These are phyloP conservation scores for Boletus subparvulus DNA, from an alignment of 768 basidiomycete species.

Conservation along the genomic window DNA sequence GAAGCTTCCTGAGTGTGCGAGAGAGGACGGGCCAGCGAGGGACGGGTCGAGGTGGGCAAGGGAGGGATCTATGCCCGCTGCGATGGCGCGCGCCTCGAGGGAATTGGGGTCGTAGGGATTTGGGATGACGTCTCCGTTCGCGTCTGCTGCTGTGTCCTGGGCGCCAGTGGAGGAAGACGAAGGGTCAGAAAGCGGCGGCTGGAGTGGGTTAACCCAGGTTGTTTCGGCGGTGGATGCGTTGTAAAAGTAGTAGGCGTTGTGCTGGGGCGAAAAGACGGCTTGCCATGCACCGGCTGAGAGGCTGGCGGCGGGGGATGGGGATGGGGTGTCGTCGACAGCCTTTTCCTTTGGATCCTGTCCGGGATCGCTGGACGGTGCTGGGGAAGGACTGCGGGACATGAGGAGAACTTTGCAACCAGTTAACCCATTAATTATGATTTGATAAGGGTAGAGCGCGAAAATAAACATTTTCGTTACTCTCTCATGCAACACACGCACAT, in stretches of 20 bases:
- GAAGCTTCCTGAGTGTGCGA: conserved; percentile 42
- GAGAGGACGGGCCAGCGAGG: conserved; percentile 40
- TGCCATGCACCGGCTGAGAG: conserved; percentile 58
- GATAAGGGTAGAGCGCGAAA: background rate
- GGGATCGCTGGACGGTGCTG: conserved; percentile 1
- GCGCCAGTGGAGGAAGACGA: conserved; percentile 19
- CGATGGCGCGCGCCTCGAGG: conserved; percentile 67
- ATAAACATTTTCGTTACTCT: conserved; percentile 8
- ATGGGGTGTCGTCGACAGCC: background rate
- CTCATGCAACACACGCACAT: conserved; percentile 9
- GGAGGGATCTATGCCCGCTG: conserved; percentile 81
- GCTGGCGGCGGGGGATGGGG: conserved; percentile 9
- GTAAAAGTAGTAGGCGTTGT: conserved; percentile 85
- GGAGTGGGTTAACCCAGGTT: conserved; percentile 80
- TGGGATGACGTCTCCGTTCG: conserved; percentile 11
- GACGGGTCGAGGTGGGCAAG: conserved; percentile 80
- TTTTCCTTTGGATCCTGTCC: conserved; percentile 2
- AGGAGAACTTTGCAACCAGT: no score
- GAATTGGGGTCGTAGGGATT: conserved; percentile 39
- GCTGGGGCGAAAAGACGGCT: conserved; percentile 73
- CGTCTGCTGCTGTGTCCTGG: conserved; percentile 23
- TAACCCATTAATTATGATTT: background rate
- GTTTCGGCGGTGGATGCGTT: conserved; percentile 75
- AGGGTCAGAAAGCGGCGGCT: conserved; percentile 33
- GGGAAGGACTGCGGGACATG: conserved; percentile 11